These are phyloP conservation scores for Catharanthus roseus DNA, from an alignment of 257 asterid species.

Conservation along the genomic window DNA sequence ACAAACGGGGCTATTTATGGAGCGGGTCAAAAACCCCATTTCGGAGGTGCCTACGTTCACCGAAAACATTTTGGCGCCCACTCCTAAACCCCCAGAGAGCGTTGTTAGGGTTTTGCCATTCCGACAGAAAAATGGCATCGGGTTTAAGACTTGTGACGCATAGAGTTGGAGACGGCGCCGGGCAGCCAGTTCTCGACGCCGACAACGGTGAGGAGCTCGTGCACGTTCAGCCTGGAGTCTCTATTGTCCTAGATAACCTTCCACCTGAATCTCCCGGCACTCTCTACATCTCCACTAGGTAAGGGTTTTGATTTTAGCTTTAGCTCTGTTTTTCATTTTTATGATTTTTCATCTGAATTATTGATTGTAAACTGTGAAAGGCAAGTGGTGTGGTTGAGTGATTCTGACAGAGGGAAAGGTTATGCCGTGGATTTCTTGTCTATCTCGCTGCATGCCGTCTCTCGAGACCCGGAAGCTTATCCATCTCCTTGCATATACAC, in stretches of 20 bases:
- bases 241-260: conserved; percentile 65
- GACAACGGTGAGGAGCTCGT: conserved; percentile 63
- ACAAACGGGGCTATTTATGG: too few relatives aligned
- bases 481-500: conserved; percentile 76
- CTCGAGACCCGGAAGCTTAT: conserved; percentile 88
- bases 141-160: conserved; percentile 59
- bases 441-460: conserved; percentile 82
- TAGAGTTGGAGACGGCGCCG: conserved; percentile 56
- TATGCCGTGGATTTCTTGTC: conserved; percentile 76
- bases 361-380: conserved; percentile 28
- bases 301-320: neutral
- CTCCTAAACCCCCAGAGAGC: neutral
- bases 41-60: neutral
- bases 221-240: conserved; percentile 54
- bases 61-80: neutral
- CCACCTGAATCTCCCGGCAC: conserved; percentile 68
- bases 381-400: conserved; percentile 95
- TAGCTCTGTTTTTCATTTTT: neutral
- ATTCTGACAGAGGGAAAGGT: conserved; percentile 60
- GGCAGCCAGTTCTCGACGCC: conserved; percentile 53
- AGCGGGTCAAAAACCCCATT: too few relatives aligned
- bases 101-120: conserved; percentile 17
- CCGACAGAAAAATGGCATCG: conserved; percentile 36
- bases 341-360: conserved; percentile 14
- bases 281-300: conserved; percentile 81